Evolutionary conservation across 2,329 filamentous ascomycete genomes (phyloP).

Genomic region (Exserohilum turcica): DNA sequence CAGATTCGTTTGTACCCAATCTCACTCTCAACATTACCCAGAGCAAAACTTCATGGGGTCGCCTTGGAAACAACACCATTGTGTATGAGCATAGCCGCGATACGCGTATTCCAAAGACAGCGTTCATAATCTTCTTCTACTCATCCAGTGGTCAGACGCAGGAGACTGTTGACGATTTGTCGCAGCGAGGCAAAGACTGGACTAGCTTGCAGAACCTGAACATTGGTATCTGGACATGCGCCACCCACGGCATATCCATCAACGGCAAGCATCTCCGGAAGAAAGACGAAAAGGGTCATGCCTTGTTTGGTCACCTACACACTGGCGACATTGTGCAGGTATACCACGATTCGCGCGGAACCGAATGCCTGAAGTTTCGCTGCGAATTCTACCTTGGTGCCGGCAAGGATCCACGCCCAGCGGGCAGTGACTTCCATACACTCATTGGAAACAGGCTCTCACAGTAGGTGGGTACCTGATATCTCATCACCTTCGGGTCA

Average conservation of each 20-base stretch:
- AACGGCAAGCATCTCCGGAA: conserved; percentile 72
- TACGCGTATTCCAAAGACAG: conserved; percentile 77
- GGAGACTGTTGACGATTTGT: conserved; percentile 57
- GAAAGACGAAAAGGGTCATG: conserved; percentile 56
- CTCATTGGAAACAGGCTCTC: conserved; percentile 22
- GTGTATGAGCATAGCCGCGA: conserved; percentile 68
- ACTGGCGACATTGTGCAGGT: conserved; percentile 78
- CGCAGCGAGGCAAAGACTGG: conserved; percentile 58
- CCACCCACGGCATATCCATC: conserved; percentile 74
- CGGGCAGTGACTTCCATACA: conserved; percentile 35
- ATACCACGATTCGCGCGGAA: conserved; percentile 59
- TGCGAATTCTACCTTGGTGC: conserved; percentile 52
- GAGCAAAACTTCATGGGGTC: conserved; percentile 77
- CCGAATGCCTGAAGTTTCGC: conserved; percentile 48
- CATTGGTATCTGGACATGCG: conserved; percentile 78
- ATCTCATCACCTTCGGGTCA: neutral
- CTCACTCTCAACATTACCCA: conserved; percentile 67
- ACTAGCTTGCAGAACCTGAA: conserved; percentile 61
- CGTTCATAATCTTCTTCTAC: conserved; percentile 69
- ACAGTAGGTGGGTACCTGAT: neutral
- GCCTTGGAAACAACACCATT: conserved; percentile 69
- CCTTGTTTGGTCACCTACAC: conserved; percentile 69
- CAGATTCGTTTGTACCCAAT: conserved; percentile 68
- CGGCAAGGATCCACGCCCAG: conserved; percentile 35
- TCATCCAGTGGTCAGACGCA: conserved; percentile 71